Evolutionary conservation across 768 basidiomycete species (phyloP), one percentile per base, ranked within the genome.

Genomic region (Russula brevipes): DNA sequence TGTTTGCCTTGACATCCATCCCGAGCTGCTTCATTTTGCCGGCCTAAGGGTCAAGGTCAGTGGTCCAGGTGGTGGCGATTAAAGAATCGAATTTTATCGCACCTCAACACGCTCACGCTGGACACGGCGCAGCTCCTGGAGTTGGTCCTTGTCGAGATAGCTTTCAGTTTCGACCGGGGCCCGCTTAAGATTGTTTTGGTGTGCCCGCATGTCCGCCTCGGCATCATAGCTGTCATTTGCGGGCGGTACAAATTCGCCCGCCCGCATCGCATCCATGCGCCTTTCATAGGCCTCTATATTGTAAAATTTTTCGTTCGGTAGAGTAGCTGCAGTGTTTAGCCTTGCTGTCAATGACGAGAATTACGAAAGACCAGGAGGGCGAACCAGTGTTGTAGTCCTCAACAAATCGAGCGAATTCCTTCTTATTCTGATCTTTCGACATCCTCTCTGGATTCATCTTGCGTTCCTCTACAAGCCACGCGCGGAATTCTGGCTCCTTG

Each of bases 251-350:
- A 83, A 88, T 68, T 90, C 92, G 44, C 94, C 94, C n/a, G 85
- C 80, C 50, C 93, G 85, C 54, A 96, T 76, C 24, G 91, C 85
- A 42, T 82, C 74, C 94, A 96, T 96, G 52, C 91, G 86, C 24
- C 79, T 79, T 64, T 94, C 91, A 72, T 93, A 94, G 5, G 83
- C 81, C 59, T 85, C 85, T 82, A 95, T 92, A 70, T 94, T 84
- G 73, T 96, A 96, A 74, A 94, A 97, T 73, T 97, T 97, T 73
- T 95, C 93, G 70, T 96, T 89, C 10, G 94, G 91, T 3, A 97
- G 80, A 3, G 94, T 97, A 14, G 93, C 94, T 94, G 63, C 12
- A 30, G 44, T 45, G 33, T 47, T 53, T 10, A 33, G 19, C n/a
- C 14, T 10, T 30, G n/a, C 19, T 33, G 53, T 30, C 60, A 64